Evolutionary conservation across 2,329 filamentous ascomycete species (phyloP), one percentile per base, ranked within the genome.

Genomic region (Colletotrichum sp.): DNA sequence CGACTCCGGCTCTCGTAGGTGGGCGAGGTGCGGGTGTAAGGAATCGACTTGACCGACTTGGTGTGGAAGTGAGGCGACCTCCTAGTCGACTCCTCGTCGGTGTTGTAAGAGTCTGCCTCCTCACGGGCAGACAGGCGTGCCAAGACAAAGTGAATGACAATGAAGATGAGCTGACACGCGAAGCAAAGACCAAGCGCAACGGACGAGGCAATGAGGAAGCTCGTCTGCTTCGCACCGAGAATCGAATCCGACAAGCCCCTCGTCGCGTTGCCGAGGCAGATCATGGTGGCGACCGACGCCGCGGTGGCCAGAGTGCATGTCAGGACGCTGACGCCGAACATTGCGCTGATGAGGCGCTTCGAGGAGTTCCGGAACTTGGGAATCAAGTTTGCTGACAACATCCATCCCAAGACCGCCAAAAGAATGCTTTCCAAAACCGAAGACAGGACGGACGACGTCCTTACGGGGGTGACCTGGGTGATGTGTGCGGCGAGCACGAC

Each of bases 11-110:
- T 44, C 15, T 75, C 63, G 67, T 75, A 75, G 2, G 62, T 76
- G 8, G 85, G 84, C 34, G 82, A 81, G 0, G 89, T 88, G 76
- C 87, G 83, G 80, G 88, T 86, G 79, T 92, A 92, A 4, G 87
- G 88, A 24, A 91, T 85, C 6, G 89, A 85, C 81, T 91, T 92
- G 79, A 91, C 82, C 5, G 89, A 85, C 81, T 91, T 92, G 78
- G 91, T 82, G n/a, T 86, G 84, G 32, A 82, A 81, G 24, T 81
- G 78, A 13, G 82, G 80, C 12, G 82, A 81, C 12, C 81, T 80
- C 49, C 77, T 80, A 26, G 79, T 80, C 36, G 79, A 81, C 52
- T 84, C 83, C 30, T 85, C 83, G 10, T 83, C 81, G 34, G 82
- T 81, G 36, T 82, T 80, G 55, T 83, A 80, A 44, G 81, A 82